Percentiles rank a stretch among this genome's conserved stretches.
phyloP scores from a whole-genome alignment of 306 rosid species.

The Fagus sylvatica region DNA sequence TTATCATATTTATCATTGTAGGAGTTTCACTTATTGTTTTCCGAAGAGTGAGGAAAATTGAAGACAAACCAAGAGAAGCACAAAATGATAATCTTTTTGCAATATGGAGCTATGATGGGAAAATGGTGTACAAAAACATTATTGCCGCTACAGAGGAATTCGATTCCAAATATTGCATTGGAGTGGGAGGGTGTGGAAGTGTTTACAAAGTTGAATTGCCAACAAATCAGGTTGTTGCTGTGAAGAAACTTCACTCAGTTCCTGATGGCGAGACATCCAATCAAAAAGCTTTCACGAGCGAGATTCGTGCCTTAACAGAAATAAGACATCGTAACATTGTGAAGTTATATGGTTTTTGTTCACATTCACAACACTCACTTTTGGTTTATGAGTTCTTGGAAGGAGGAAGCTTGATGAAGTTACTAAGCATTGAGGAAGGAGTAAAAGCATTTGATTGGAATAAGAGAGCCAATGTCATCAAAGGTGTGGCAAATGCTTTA shows the following conservation, averaged over 20 bases:
- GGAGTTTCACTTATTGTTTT: background rate
- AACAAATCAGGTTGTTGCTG: background rate
- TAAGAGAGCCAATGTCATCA: constrained; percentile 7
- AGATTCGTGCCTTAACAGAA: constrained; percentile 16
- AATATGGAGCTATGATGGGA: constrained; percentile 9
- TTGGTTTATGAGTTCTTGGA: constrained; percentile 26
- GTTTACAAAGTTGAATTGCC: constrained; percentile 20
- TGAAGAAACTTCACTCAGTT: constrained; percentile 13
- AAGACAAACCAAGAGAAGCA: background rate
- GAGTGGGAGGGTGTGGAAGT: background rate
- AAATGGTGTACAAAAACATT: constrained; percentile 10
- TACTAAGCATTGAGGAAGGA: background rate
- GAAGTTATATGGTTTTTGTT: constrained; percentile 25
- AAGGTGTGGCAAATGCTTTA: constrained; percentile 5
- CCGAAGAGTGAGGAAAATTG: background rate
- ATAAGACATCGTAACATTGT: constrained; percentile 29
- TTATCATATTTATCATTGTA: background rate
- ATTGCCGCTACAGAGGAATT: constrained; percentile 11
- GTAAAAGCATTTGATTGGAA: constrained; percentile 12
- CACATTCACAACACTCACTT: constrained; percentile 7
- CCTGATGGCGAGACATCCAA: background rate
- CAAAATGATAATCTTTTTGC: background rate
- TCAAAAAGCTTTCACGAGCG: constrained; percentile 15
- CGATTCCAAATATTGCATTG: background rate
- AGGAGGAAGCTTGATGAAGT: constrained; percentile 7